Conservation (phyloP, 2,329 filamentous ascomycete genomes). For the Neobulgaria alba region DNA sequence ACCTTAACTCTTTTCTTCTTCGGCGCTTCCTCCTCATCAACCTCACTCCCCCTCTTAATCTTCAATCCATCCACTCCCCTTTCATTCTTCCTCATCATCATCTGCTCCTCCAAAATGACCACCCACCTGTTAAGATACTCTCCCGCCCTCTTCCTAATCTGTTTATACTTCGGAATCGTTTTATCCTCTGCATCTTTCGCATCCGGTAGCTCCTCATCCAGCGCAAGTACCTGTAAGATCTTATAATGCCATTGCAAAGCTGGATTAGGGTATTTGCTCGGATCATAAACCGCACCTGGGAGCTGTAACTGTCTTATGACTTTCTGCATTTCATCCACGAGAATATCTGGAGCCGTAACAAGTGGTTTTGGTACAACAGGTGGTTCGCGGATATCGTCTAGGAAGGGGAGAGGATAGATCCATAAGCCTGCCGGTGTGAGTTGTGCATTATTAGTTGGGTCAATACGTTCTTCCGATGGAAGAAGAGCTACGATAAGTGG, state of each 20-base stretch:
- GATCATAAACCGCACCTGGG: constrained; percentile 77
- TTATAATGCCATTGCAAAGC: constrained; percentile 95
- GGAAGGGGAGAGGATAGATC: constrained; percentile 80
- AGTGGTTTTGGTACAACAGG: constrained; percentile 43
- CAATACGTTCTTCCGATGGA: constrained; percentile 58
- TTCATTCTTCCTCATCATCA: constrained; percentile 4
- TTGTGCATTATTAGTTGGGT: constrained; percentile 58
- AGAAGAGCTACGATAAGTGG: constrained; percentile 76
- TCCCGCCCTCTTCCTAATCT: constrained; percentile 77
- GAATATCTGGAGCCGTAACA: constrained; percentile 50
- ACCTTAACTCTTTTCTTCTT: constrained; percentile 16
- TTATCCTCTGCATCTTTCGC: constrained; percentile 56
- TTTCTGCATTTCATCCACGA: constrained; percentile 74
- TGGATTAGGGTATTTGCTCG: constrained; percentile 82
- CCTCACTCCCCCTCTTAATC: constrained; percentile 39
- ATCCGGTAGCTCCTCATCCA: constrained; percentile 79
- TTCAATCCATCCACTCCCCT: constrained; percentile 6
- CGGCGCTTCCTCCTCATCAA: constrained; percentile 31
- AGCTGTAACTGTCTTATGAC: constrained; percentile 71
- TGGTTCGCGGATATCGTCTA: constrained; percentile 74
- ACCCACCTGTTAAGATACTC: constrained; percentile 73
- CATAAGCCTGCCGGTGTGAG: constrained; percentile 77
- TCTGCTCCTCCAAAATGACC: constrained; percentile 49
- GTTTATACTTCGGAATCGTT: constrained; percentile 74
- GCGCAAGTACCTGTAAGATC: constrained; percentile 81